A percentile compares a stretch with the other conserved stretches of the same genome.
phyloP scores from a whole-genome alignment of 805 yeast genomes.

The Naumovozyma baii region DNA sequence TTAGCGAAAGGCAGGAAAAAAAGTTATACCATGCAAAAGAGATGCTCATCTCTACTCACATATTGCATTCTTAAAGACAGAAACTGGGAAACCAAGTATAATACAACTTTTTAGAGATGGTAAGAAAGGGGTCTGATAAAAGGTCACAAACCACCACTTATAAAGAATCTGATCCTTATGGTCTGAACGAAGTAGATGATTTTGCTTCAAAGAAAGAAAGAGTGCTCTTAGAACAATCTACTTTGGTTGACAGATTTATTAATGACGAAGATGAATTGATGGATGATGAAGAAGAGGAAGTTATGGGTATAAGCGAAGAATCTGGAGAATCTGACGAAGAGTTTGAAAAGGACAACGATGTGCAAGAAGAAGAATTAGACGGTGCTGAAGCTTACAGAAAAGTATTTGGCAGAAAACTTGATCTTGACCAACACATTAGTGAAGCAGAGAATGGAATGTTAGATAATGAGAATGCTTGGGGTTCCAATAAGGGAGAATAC shows the following conservation, averaged over 20 bases:
- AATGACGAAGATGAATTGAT: slow-evolving; percentile 38
- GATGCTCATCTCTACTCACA: slow-evolving; percentile 20
- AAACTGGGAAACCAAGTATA: too few relatives aligned
- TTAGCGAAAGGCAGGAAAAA: neutral
- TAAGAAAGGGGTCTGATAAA: neutral
- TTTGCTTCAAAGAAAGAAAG: slow-evolving; percentile 54
- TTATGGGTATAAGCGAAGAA: slow-evolving; percentile 32
- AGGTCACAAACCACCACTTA: neutral
- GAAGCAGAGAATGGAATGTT: slow-evolving; percentile 25
- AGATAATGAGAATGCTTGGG: slow-evolving; percentile 40
- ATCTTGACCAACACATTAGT: slow-evolving; percentile 18
- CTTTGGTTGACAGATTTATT: slow-evolving; percentile 33
- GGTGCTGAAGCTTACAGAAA: slow-evolving; percentile 33
- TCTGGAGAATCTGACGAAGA: slow-evolving; percentile 17
- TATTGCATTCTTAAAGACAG: too few relatives aligned
- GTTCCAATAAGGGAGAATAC: slow-evolving; percentile 35
- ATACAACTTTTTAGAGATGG: neutral
- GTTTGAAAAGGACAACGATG: slow-evolving; percentile 22
- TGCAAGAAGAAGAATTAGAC: slow-evolving; percentile 28
- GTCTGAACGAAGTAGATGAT: slow-evolving; percentile 58
- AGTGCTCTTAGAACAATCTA: slow-evolving; percentile 48
- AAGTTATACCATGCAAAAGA: too few relatives aligned
- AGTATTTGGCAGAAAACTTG: slow-evolving; percentile 28
- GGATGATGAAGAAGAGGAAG: slow-evolving; percentile 41
- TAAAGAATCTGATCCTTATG: slow-evolving; percentile 30